A percentile compares a stretch with the other conserved stretches of the same genome.
phyloP scores from a whole-genome alignment of 2,329 filamentous ascomycete genomes.

The Nannizzia gypsea region DNA sequence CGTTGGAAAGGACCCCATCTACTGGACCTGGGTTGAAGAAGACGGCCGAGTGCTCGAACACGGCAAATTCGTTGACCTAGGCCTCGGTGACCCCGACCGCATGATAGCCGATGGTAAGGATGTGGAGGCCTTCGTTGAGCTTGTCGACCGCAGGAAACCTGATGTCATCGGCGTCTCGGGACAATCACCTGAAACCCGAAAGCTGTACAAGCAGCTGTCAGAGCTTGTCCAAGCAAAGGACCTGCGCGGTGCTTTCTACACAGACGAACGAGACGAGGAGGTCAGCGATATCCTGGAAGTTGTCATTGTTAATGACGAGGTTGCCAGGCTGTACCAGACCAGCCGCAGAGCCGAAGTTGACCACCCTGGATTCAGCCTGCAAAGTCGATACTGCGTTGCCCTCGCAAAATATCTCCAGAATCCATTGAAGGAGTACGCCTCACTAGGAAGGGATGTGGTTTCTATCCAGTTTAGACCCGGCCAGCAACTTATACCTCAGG shows the following conservation, averaged over 20 bases:
- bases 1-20: slow-evolving; percentile 62
- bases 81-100: slow-evolving; percentile 54
- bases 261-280: slow-evolving; percentile 68
- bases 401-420: slow-evolving; percentile 88
- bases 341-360: slow-evolving; percentile 68
- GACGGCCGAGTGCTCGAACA: slow-evolving; percentile 81
- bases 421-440: slow-evolving; percentile 91
- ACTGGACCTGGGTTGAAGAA: slow-evolving; percentile 88
- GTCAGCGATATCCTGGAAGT: slow-evolving; percentile 73
- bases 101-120: slow-evolving; percentile 52
- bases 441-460: slow-evolving; percentile 73
- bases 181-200: slow-evolving; percentile 75
- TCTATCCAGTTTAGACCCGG: slow-evolving; percentile 83
- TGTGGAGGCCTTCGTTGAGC: slow-evolving; percentile 60
- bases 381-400: slow-evolving; percentile 81
- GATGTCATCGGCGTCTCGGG: slow-evolving; percentile 87
- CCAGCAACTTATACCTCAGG: slow-evolving; percentile 75
- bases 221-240: slow-evolving; percentile 66
- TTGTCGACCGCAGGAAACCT: slow-evolving; percentile 67
- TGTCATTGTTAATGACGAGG: slow-evolving; percentile 88
- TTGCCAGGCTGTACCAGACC: slow-evolving; percentile 90
- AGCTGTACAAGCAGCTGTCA: slow-evolving; percentile 68
- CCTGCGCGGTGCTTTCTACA: slow-evolving; percentile 68
- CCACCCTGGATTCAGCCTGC: slow-evolving; percentile 64
- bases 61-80: slow-evolving; percentile 72